Conservation (phyloP, 2,329 filamentous ascomycete genomes). For the Pyricularia pennisetigena region DNA sequence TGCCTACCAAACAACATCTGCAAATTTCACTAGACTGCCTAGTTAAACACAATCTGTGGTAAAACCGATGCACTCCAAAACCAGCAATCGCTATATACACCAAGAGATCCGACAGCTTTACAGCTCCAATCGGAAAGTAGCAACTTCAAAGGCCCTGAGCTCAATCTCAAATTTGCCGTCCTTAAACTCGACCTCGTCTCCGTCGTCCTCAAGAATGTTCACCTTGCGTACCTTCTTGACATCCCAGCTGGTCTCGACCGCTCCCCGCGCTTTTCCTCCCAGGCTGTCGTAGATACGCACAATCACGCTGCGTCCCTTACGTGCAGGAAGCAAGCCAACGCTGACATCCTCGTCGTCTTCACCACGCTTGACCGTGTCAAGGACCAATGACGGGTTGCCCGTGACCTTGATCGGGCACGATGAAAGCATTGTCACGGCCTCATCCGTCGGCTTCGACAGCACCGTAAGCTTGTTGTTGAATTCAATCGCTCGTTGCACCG, state of each 20-base stretch:
- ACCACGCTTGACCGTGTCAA: constrained; percentile 91
- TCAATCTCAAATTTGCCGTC: constrained; percentile 48
- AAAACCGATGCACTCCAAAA: neutral
- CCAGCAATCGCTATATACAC: neutral
- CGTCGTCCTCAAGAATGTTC: constrained; percentile 82
- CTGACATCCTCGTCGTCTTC: constrained; percentile 73
- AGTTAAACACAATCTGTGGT: neutral
- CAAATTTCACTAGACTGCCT: neutral
- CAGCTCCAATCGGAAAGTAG: constrained; percentile 44
- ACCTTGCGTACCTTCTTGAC: constrained; percentile 73
- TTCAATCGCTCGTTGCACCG: constrained; percentile 52
- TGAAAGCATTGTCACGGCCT: constrained; percentile 5
- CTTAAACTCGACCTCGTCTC: constrained; percentile 49
- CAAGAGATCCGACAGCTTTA: neutral
- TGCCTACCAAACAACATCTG: neutral
- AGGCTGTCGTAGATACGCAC: constrained; percentile 81
- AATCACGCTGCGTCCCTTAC: constrained; percentile 70
- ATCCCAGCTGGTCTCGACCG: constrained; percentile 54
- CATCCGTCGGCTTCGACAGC: constrained; percentile 10
- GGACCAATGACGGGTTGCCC: constrained; percentile 57
- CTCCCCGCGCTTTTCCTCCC: constrained; percentile 66
- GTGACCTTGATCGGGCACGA: constrained; percentile 53
- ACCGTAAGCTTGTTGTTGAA: constrained; percentile 53
- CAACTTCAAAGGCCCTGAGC: constrained; percentile 76
- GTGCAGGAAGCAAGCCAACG: constrained; percentile 46